These are phyloP conservation scores for Neoboletus subvelutipes DNA, from an alignment of 768 basidiomycete genomes.

Conservation along the genomic window DNA sequence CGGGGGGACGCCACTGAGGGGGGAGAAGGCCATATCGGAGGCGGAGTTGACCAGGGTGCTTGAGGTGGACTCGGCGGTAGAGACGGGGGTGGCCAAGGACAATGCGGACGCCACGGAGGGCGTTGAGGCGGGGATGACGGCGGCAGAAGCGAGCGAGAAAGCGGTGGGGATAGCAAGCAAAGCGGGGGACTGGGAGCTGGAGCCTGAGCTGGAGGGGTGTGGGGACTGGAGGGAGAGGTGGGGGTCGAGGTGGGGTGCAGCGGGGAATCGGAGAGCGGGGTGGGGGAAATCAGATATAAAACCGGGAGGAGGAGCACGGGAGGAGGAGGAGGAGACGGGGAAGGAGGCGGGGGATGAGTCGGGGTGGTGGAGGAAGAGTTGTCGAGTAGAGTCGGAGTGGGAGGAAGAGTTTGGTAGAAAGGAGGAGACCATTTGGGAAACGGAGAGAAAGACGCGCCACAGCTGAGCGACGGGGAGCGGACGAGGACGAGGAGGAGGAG, in stretches of 20 bases:
- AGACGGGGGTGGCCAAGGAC: slow-evolving; percentile 11
- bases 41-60: slow-evolving; percentile 18
- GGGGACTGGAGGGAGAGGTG: slow-evolving; percentile 22
- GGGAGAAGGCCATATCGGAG: slow-evolving; percentile 29
- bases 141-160: not conserved
- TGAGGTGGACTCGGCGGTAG: slow-evolving; percentile 20
- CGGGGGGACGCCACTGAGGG: slow-evolving; percentile 10
- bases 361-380: too few relatives aligned
- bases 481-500: slow-evolving; percentile 16
- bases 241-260: not conserved
- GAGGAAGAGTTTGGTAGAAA: not conserved
- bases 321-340: too few relatives aligned
- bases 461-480: not conserved
- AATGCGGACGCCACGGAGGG: slow-evolving; percentile 1
- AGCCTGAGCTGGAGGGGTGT: slow-evolving; percentile 26
- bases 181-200: slow-evolving; percentile 34
- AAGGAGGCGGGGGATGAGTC: not conserved
- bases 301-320: not conserved
- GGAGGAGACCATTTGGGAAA: not conserved
- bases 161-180: not conserved
- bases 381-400: too few relatives aligned
- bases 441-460: too few relatives aligned
- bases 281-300: slow-evolving; percentile 41
- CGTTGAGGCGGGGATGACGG: not conserved
- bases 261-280: slow-evolving; percentile 16